These are phyloP conservation scores for Neolentinus lepideus DNA, from an alignment of 1,284 basidiomycete genomes.

Conservation along the genomic window DNA sequence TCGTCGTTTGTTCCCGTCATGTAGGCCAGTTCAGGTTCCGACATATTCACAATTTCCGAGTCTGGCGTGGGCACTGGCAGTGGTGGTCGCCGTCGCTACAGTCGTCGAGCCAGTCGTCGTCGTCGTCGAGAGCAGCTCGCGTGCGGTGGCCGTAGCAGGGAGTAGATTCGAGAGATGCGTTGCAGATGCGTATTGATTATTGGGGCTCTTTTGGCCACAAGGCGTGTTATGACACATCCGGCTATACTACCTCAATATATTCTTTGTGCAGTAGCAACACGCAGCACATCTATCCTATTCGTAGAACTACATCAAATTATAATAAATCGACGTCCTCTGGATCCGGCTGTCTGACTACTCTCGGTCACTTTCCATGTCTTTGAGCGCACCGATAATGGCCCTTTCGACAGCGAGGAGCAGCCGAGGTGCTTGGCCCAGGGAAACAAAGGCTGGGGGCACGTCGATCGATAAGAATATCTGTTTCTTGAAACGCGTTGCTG, in stretches of 20 bases:
- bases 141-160: background rate
- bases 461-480: conserved; percentile 70
- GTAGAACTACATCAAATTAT: no score
- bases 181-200: background rate
- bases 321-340: no score
- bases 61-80: conserved; percentile 8
- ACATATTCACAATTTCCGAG: conserved; percentile 25
- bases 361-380: conserved; percentile 26
- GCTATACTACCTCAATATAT: background rate
- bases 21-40: conserved; percentile 46
- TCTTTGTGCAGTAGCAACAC: no score
- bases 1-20: conserved; percentile 48
- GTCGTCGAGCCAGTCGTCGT: background rate
- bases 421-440: conserved; percentile 37
- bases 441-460: conserved; percentile 36
- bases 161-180: background rate
- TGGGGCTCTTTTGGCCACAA: background rate
- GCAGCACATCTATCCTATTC: no score
- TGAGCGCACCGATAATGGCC: conserved; percentile 42
- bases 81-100: background rate
- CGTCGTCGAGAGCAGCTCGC: background rate
- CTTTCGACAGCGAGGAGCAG: conserved; percentile 50
- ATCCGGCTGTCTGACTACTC: no score
- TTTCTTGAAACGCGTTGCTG: conserved; percentile 57
- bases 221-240: background rate